Base-by-base conservation (phyloP, 345 rosid species). In the Pistacia integerrima region DNA sequence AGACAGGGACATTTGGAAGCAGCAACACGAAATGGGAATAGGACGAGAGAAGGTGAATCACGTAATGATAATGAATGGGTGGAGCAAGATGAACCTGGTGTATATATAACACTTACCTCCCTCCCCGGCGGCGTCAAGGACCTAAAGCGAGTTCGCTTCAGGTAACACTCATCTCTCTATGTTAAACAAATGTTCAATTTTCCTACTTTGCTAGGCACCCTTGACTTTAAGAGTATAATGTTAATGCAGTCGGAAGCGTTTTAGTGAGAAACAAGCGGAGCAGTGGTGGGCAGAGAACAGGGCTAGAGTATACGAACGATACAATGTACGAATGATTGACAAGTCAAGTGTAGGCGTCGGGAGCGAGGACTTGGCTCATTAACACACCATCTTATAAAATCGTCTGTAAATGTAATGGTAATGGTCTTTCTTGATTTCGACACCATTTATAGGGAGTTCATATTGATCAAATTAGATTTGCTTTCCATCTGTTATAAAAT, bases 71-170 rank as follows among this genome's bases (percentile, higher is more conserved):
- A 77, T 78, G 98, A 97, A 78, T 90, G 98, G 96, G 97, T 97
- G 67, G 99, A 97, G 81, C 98, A 97, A 87, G 97, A 92, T 74
- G 98, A 97, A 81, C 96, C 94, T 51, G 98, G 99, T 74, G 98
- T 97, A 18, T 94, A 94, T 80, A 92, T 97, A 51, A 97, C 99
- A 68, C 92, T 97, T 58, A 92, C 93, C 67, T 90, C 97, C 44
- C 85, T 92, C 44, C 87, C 93, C 3, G 98, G 97, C 46, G 97
- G 97, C 73, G 89, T 78, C 69, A 94, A 92, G 83, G 98, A 97
- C 87, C 96, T 97, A 70, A 94, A 97, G 85, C 93, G 98, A 66
- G 99, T 97, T 62, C 98, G 99, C 77, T 97, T 97, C 89, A 97
- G 99, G 98, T 97, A 85, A 80, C 46, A 41, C 46, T 41, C 46